Base-by-base conservation (phyloP, 1,284 basidiomycete genomes). In the Thecaphora frezii region DNA sequence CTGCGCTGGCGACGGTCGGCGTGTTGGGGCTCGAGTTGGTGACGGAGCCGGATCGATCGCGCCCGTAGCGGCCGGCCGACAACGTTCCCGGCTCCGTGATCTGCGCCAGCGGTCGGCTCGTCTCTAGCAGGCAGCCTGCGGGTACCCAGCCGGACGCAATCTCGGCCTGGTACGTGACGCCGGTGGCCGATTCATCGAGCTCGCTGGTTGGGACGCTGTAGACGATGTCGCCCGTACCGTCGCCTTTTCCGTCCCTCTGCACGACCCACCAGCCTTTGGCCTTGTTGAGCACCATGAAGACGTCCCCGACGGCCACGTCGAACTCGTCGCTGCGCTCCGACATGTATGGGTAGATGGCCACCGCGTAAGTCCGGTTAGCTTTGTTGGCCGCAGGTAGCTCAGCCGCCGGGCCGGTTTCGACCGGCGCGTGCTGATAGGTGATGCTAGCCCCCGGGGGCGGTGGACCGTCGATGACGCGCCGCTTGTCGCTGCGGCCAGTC, bases 241-340 rank as follows among this genome's bases (percentile, higher is more conserved):
- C 86, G 22, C 89, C 88, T 21, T 59, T 49, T 1, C 74, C 54
- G 79, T 98, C 96, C 30, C 90, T 86, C 77, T 97, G 93, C 3
- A 98, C 94, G 33, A 97, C 90, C 92, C 94, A 99, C 96, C 96
- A 98, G 0, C 96, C 96, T 60, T 93, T 88, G 16, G 92, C 89
- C 62, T 94, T 88, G 55, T 90, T 91, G 50, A 96, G 83, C 73
- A 97, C 94, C 66, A 97, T 87, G 80, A 96, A 97, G 21, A 80
- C 81, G 51, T 81, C 81, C 37, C 81, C 81, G 1, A 97, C 92
- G 42, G 89, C 87, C 2, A 98, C 94, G 77, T 97, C 92, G 79
- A 97, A 97, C 79, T 99, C 96, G 79, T 98, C 94, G 46, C 91
- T 90, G 76, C 93, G 88, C 80, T 97, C 93, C 10, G 93, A 92